These are phyloP conservation scores for Cutaneotrichosporon sp. DNA, from an alignment of 1,284 basidiomycete genomes.

Conservation along the genomic window DNA sequence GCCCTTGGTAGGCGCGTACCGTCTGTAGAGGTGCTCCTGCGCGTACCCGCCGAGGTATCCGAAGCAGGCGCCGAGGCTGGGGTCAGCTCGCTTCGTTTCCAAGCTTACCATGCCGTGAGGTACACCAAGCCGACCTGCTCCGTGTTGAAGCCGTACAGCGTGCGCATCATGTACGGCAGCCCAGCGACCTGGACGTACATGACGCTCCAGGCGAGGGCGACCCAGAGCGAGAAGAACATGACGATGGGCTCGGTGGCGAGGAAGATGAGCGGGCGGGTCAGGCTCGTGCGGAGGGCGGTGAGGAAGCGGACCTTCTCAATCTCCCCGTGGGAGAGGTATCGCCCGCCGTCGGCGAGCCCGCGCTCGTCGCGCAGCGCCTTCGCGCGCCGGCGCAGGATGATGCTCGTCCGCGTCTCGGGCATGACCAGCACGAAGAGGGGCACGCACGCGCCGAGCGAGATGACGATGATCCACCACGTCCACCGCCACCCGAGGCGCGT, in stretches of 20 bases:
- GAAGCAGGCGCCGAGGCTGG: conserved; percentile 60
- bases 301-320: conserved; percentile 42
- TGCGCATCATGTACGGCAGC: conserved; percentile 63
- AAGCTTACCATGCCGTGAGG: conserved; percentile 57
- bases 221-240: conserved; percentile 71
- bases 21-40: conserved; percentile 66
- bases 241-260: conserved; percentile 75
- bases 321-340: conserved; percentile 53
- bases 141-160: conserved; percentile 66
- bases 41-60: conserved; percentile 64
- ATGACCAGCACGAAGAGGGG: conserved; percentile 43
- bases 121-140: conserved; percentile 68
- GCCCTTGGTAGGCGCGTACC: conserved; percentile 56
- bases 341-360: conserved; percentile 37
- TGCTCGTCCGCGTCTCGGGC: conserved; percentile 50
- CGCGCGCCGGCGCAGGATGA: conserved; percentile 48
- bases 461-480: conserved; percentile 78
- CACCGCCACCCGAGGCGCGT: conserved; percentile 72
- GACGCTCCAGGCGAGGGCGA: conserved; percentile 76
- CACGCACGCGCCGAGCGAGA: conserved; percentile 33
- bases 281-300: conserved; percentile 38
- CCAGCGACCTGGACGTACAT: conserved; percentile 71
- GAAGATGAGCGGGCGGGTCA: conserved; percentile 54
- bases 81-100: neutral
- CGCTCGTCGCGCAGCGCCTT: conserved; percentile 40